Evolutionary conservation across 176 grass and related monocot genomes (phyloP).

Genomic region (Pharus latifolius): DNA sequence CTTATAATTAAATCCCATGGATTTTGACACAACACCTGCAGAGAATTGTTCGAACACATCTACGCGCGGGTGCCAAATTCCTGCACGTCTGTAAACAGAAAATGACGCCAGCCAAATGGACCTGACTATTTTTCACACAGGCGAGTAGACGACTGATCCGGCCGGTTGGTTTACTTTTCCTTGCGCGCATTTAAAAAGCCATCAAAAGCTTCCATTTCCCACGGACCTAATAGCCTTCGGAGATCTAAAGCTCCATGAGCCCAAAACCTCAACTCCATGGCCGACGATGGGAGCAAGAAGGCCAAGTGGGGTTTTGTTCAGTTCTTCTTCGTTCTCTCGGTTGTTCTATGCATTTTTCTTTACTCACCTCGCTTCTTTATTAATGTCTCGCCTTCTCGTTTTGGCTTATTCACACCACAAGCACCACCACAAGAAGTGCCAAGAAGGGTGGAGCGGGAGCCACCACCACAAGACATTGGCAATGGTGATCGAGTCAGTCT

Average conservation of each 20-base stretch:
- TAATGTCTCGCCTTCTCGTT: neutral
- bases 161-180: neutral
- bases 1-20: too few species aligned
- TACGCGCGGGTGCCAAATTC: neutral
- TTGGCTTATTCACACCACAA: neutral
- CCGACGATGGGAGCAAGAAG: neutral
- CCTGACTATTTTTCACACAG: neutral
- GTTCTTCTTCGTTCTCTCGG: constrained; percentile 31
- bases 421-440: neutral
- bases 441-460: too few species aligned
- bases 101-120: neutral
- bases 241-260: neutral
- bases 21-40: too few species aligned
- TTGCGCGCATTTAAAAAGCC: neutral
- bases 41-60: too few species aligned
- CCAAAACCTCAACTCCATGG: neutral
- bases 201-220: too few species aligned
- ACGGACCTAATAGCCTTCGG: too few species aligned
- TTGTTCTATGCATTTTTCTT: constrained; percentile 34
- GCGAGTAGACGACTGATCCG: neutral
- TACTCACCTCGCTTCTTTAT: constrained; percentile 21
- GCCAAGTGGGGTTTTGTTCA: neutral
- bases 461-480: neutral
- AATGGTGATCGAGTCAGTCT: neutral
- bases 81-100: neutral